Conservation (phyloP, 208 protist species). For the Wallacemonas sp. region DNA sequence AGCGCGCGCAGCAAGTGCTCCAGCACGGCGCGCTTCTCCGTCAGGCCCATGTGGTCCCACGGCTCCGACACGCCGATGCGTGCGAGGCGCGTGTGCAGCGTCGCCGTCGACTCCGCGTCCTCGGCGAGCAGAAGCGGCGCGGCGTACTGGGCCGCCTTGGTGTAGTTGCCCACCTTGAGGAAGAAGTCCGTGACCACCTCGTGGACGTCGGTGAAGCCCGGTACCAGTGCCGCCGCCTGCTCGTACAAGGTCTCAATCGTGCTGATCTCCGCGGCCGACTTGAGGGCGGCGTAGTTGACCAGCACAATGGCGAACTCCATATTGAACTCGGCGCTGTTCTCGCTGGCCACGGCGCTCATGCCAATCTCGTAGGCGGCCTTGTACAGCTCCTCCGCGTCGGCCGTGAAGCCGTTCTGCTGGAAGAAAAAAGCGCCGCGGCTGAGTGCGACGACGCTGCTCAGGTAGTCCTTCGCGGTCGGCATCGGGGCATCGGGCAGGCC, state of each 20-base stretch:
- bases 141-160: slow-evolving; percentile 55
- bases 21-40: slow-evolving; percentile 46
- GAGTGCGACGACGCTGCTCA: slow-evolving; percentile 70
- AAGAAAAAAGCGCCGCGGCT: slow-evolving; percentile 86
- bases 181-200: slow-evolving; percentile 71
- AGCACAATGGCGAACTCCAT: slow-evolving; percentile 70
- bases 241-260: slow-evolving; percentile 60
- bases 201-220: slow-evolving; percentile 54
- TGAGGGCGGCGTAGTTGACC: slow-evolving; percentile 78
- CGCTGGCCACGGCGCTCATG: slow-evolving; percentile 22
- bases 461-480: slow-evolving; percentile 8
- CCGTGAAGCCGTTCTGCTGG: slow-evolving; percentile 61
- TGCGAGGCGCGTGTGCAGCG: slow-evolving; percentile 43
- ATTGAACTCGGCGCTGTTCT: slow-evolving; percentile 32
- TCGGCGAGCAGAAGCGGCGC: slow-evolving; percentile 32
- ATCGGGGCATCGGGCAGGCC: not conserved
- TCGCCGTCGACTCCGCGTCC: slow-evolving; percentile 28
- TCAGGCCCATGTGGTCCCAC: slow-evolving; percentile 44
- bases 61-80: slow-evolving; percentile 46
- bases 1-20: slow-evolving; percentile 64
- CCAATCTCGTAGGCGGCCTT: slow-evolving; percentile 41
- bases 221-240: slow-evolving; percentile 46
- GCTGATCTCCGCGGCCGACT: slow-evolving; percentile 26
- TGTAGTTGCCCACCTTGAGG: slow-evolving; percentile 63
- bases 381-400: slow-evolving; percentile 75